These are phyloP conservation scores for Botryotinia globosa DNA, from an alignment of 2,329 filamentous ascomycete genomes.

Conservation along the genomic window DNA sequence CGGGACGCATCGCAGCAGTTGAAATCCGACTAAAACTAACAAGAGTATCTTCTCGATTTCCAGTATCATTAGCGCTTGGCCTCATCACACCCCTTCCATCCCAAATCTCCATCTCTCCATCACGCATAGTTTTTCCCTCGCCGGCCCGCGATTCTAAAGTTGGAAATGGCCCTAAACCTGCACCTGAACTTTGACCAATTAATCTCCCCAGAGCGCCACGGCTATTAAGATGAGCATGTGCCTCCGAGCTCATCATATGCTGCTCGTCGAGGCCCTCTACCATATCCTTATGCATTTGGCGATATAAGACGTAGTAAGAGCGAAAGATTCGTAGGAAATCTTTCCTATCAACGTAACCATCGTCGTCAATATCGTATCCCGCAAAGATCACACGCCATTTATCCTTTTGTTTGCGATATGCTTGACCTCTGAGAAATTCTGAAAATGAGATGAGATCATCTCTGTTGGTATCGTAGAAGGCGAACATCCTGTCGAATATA, in stretches of 20 bases:
- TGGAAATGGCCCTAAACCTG: constrained; percentile 49
- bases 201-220: constrained; percentile 66
- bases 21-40: constrained; percentile 33
- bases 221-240: constrained; percentile 71
- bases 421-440: constrained; percentile 83
- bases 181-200: constrained; percentile 47
- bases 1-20: not conserved
- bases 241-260: constrained; percentile 69
- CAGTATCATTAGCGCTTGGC: constrained; percentile 58
- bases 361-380: constrained; percentile 85
- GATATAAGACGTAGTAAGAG: constrained; percentile 87
- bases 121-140: constrained; percentile 65
- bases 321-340: constrained; percentile 91
- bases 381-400: constrained; percentile 74
- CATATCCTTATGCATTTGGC: constrained; percentile 84
- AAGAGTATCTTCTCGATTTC: constrained; percentile 60
- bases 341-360: constrained; percentile 79
- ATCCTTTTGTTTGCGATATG: constrained; percentile 65
- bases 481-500: constrained; percentile 94
- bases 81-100: constrained; percentile 59
- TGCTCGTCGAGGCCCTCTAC: constrained; percentile 76
- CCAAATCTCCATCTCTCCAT: constrained; percentile 63
- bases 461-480: constrained; percentile 89
- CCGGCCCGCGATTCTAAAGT: constrained; percentile 53
- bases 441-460: constrained; percentile 89